A percentile compares a stretch with the other conserved stretches of the same genome.
phyloP scores from a whole-genome alignment of 2,329 filamentous ascomycete species.

The Sporothrix mexicana region DNA sequence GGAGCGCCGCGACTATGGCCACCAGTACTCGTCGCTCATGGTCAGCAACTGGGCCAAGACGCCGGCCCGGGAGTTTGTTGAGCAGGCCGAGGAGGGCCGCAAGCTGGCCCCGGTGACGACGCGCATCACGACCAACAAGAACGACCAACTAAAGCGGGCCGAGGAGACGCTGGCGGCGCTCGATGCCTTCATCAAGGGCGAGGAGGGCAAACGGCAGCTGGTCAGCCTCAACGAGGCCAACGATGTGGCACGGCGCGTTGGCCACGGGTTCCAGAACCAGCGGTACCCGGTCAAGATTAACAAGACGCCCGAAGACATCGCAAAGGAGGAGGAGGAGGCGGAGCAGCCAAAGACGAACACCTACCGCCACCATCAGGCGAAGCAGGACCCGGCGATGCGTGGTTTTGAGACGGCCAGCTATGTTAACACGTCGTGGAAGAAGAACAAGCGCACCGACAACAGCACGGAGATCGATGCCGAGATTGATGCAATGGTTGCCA shows the following conservation, averaged over 20 bases:
- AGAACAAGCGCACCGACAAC: background rate
- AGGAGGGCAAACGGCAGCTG: constrained; percentile 51
- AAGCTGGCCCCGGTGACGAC: background rate
- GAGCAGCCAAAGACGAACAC: background rate
- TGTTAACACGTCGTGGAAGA: background rate
- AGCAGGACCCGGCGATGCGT: background rate
- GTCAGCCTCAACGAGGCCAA: constrained; percentile 63
- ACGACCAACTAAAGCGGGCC: background rate
- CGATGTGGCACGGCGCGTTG: constrained; percentile 43
- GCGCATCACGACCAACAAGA: constrained; percentile 7
- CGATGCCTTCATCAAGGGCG: constrained; percentile 19
- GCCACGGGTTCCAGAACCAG: constrained; percentile 32
- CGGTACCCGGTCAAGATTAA: constrained; percentile 30
- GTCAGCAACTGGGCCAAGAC: background rate
- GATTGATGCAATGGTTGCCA: background rate
- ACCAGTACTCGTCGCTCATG: background rate
- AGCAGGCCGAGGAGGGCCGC: background rate
- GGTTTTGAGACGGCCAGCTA: background rate
- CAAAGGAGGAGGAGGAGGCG: background rate
- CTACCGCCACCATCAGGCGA: background rate
- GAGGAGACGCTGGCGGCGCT: background rate
- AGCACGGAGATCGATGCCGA: background rate
- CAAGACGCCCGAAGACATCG: background rate
- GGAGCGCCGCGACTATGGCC: constrained; percentile 35
- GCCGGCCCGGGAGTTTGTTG: constrained; percentile 11